These are phyloP conservation scores for Sanghuangporus sanghuang DNA, from an alignment of 1,284 basidiomycete genomes.

Conservation along the genomic window DNA sequence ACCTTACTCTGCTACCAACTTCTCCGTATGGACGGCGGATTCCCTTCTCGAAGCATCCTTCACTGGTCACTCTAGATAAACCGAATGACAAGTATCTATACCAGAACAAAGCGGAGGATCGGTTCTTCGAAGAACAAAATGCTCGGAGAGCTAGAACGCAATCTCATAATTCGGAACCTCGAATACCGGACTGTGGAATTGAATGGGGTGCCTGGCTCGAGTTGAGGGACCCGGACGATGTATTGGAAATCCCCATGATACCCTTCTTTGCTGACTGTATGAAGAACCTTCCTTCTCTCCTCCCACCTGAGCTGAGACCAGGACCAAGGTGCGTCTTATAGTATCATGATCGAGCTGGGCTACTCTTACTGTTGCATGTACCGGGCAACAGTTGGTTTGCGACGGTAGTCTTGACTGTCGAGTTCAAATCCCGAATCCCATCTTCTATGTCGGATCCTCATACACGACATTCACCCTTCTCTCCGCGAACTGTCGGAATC, in stretches of 20 bases:
- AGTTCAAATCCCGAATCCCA: constrained; percentile 57
- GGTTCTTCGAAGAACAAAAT: constrained; percentile 30
- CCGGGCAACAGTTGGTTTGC: constrained; percentile 46
- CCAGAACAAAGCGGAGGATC: constrained; percentile 37
- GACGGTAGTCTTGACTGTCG: constrained; percentile 50
- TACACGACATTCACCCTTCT: constrained; percentile 24
- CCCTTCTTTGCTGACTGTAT: constrained; percentile 54
- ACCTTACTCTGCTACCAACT: constrained; percentile 37
- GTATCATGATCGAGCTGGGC: background rate
- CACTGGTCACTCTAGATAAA: constrained; percentile 23
- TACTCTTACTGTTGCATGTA: background rate
- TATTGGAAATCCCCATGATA: constrained; percentile 43
- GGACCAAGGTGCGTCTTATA: constrained; percentile 17
- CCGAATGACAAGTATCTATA: constrained; percentile 31
- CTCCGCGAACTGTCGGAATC: constrained; percentile 47
- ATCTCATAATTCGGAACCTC: background rate
- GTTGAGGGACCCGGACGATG: constrained; percentile 35
- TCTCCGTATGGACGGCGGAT: constrained; percentile 51
- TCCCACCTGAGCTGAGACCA: constrained; percentile 30
- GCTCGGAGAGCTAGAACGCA: background rate
- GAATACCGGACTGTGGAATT: constrained; percentile 24
- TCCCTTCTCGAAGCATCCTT: constrained; percentile 49
- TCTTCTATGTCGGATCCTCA: background rate
- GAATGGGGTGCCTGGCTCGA: constrained; percentile 56
- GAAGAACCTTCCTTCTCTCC: constrained; percentile 36